phyloP scores from a whole-genome alignment of 1,284 basidiomycete genomes.

The Takashimella tepidaria region DNA sequence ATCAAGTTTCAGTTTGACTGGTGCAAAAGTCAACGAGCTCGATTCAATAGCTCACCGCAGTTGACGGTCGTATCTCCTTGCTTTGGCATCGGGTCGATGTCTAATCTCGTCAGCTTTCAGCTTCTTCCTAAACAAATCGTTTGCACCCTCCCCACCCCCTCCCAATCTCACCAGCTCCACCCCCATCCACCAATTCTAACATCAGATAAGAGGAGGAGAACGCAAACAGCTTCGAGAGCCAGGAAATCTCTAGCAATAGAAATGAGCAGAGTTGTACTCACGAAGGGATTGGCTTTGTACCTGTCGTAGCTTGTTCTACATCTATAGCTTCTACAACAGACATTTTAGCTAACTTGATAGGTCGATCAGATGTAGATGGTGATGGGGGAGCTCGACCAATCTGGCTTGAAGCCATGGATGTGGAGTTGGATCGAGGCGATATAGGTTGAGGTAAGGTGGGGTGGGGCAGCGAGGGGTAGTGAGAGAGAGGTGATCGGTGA shows the following conservation, averaged over 20 bases:
- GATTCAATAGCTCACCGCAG: constrained; percentile 70
- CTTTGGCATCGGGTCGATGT: constrained; percentile 69
- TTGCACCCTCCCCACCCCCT: no score
- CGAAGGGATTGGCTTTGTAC: constrained; percentile 30
- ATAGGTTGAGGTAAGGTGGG: no score
- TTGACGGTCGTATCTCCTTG: constrained; percentile 85
- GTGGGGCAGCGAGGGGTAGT: neutral
- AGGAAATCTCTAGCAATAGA: no score
- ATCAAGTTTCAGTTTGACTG: no score
- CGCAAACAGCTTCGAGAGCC: no score
- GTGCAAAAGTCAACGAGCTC: neutral
- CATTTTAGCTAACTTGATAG: neutral
- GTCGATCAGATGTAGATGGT: neutral
- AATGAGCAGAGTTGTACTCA: no score
- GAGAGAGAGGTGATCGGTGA: no score
- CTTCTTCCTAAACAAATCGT: no score
- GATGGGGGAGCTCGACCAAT: neutral
- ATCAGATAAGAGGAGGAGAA: no score
- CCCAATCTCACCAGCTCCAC: no score
- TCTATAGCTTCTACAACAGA: constrained; percentile 12
- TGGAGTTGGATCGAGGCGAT: neutral
- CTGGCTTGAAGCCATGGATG: neutral
- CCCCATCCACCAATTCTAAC: no score
- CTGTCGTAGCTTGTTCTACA: constrained; percentile 7
- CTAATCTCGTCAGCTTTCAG: constrained; percentile 15